Conservation (phyloP, 1,139 yeast species). For the Starmera stellimalicola region DNA sequence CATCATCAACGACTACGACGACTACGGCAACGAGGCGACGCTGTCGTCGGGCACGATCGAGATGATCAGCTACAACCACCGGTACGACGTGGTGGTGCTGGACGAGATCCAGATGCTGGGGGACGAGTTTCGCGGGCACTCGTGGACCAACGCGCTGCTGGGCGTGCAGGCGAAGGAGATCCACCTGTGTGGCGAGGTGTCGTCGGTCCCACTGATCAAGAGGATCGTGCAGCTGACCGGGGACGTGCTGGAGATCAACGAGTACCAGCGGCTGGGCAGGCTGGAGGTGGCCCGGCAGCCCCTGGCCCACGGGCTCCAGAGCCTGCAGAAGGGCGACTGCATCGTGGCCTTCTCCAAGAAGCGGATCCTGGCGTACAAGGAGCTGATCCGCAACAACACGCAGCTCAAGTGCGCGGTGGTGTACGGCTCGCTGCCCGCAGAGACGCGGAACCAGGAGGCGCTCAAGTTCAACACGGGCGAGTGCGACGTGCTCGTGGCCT, state of each 20-base stretch:
- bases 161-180: slow-evolving; percentile 83
- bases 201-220: slow-evolving; percentile 60
- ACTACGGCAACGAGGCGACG: slow-evolving; percentile 59
- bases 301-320: slow-evolving; percentile 23
- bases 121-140: slow-evolving; percentile 75
- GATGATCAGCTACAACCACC: slow-evolving; percentile 64
- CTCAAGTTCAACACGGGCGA: slow-evolving; percentile 63
- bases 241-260: slow-evolving; percentile 60
- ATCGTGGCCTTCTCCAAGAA: slow-evolving; percentile 78
- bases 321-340: slow-evolving; percentile 71
- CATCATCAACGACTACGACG: slow-evolving; percentile 60
- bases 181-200: slow-evolving; percentile 89
- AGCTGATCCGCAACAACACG: slow-evolving; percentile 53
- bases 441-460: slow-evolving; percentile 83
- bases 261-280: slow-evolving; percentile 68
- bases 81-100: slow-evolving; percentile 79
- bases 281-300: slow-evolving; percentile 44
- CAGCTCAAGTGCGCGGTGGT: slow-evolving; percentile 74
- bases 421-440: slow-evolving; percentile 95
- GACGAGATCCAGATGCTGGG: slow-evolving; percentile 97
- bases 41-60: slow-evolving; percentile 88
- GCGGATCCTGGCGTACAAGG: slow-evolving; percentile 55
- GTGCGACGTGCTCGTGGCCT: slow-evolving; percentile 77
- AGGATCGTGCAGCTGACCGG: slow-evolving; percentile 61
- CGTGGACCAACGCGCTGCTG: slow-evolving; percentile 88